Conservation (phyloP, 495 filamentous ascomycete species). For the Durotheca rogersii region DNA sequence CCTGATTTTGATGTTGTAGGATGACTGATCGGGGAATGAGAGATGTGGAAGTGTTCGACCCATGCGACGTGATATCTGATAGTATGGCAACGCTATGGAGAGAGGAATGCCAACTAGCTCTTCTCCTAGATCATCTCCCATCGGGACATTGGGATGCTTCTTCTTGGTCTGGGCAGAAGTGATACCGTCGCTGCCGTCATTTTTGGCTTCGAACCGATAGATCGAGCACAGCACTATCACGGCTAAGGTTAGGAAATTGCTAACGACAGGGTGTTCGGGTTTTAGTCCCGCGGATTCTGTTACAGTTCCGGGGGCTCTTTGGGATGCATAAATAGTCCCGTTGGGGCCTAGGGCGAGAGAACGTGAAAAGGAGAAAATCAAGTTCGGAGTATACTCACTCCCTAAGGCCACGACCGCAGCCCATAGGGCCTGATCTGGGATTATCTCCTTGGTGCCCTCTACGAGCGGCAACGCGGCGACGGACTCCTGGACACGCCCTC, state of each 20-base stretch:
- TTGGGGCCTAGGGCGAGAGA: neutral
- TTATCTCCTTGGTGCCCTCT: conserved; percentile 47
- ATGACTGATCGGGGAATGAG: conserved; percentile 52
- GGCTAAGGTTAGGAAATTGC: conserved; percentile 9
- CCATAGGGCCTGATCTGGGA: conserved; percentile 54
- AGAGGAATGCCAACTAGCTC: conserved; percentile 51
- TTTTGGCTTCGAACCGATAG: conserved; percentile 52
- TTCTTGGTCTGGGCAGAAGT: conserved; percentile 37
- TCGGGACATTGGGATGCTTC: conserved; percentile 43
- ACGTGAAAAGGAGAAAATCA: neutral
- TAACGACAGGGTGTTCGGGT: neutral
- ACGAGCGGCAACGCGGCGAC: conserved; percentile 51
- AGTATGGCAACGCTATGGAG: conserved; percentile 50
- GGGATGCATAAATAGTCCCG: neutral
- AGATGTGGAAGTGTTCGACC: conserved; percentile 51
- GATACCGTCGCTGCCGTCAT: conserved; percentile 54
- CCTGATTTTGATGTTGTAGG: conserved; percentile 53
- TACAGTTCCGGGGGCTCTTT: neutral
- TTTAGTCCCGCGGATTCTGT: neutral
- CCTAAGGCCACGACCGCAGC: conserved; percentile 53
- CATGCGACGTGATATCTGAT: conserved; percentile 49
- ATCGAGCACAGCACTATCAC: conserved; percentile 47
- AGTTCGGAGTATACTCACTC: conserved; percentile 10
- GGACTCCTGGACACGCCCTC: conserved; percentile 51
- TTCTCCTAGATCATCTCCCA: conserved; percentile 50